Conservation (phyloP, 257 asterid genomes). For the Nicotiana noctiflora region DNA sequence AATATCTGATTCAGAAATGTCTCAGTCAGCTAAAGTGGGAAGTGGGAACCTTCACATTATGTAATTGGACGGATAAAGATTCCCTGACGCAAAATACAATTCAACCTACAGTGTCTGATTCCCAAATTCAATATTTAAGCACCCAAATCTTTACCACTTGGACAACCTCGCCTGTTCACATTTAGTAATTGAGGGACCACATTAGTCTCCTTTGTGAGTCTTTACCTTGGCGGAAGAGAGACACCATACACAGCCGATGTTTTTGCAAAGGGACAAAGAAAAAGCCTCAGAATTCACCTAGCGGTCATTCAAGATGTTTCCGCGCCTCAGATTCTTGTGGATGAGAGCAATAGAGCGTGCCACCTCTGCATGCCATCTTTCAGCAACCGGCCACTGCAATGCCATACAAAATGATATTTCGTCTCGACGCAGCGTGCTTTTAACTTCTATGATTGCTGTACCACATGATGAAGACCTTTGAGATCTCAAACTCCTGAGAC, state of each 20-base stretch:
- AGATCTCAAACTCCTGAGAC: not conserved
- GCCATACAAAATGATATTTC: not conserved
- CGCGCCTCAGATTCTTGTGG: not conserved
- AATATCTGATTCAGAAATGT: not conserved
- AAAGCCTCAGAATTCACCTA: not conserved
- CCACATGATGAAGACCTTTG: not conserved
- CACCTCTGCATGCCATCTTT: not conserved
- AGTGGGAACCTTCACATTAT: too few species aligned
- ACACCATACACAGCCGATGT: not conserved
- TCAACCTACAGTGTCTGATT: too few species aligned
- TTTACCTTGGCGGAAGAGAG: not conserved
- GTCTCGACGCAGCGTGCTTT: not conserved
- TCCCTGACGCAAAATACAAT: not conserved
- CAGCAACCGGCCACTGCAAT: not conserved
- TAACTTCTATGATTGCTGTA: not conserved
- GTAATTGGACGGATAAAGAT: too few species aligned
- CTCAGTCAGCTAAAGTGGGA: too few species aligned
- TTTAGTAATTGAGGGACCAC: not conserved
- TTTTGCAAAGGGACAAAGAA: not conserved
- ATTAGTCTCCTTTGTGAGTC: not conserved
- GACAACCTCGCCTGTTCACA: not conserved
- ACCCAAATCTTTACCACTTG: not conserved
- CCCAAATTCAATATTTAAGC: not conserved
- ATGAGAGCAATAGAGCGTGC: not conserved
- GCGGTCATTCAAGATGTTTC: not conserved